Percentiles rank a stretch among this genome's conserved stretches.
Evolutionary conservation across 208 protist species (phyloP).

Genomic region (Wallacemonas sp.): DNA sequence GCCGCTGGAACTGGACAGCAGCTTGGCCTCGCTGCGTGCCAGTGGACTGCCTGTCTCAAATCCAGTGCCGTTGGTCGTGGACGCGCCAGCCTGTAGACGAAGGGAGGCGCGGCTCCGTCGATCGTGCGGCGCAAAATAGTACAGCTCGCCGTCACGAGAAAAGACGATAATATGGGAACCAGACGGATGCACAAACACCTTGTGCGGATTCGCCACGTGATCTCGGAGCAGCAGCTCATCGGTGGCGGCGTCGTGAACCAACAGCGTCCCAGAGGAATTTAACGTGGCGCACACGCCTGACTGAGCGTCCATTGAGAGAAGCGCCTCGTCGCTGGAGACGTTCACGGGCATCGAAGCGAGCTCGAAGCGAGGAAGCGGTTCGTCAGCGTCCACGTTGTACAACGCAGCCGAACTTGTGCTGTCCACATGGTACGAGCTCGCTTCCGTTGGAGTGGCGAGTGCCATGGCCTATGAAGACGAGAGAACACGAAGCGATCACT

Average conservation of each 20-base stretch:
- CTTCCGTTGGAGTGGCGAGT: neutral
- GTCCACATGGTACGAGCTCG: neutral
- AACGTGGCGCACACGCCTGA: slow-evolving; percentile 53
- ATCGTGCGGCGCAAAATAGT: slow-evolving; percentile 39
- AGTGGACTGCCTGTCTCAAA: no score
- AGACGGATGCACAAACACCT: slow-evolving; percentile 68
- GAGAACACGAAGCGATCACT: neutral
- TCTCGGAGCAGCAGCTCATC: slow-evolving; percentile 31
- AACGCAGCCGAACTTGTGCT: neutral
- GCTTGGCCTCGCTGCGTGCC: no score
- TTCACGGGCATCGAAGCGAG: slow-evolving; percentile 26
- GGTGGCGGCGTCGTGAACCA: slow-evolving; percentile 41
- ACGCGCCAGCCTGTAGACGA: slow-evolving; percentile 18
- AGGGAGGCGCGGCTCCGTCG: slow-evolving; percentile 22
- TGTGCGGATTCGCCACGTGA: slow-evolving; percentile 54
- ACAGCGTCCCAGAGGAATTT: slow-evolving; percentile 33
- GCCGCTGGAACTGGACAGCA: no score
- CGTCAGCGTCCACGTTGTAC: slow-evolving; percentile 6
- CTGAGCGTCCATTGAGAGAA: slow-evolving; percentile 64
- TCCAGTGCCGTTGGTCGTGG: neutral
- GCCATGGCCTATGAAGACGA: neutral
- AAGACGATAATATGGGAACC: slow-evolving; percentile 46
- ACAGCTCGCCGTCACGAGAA: slow-evolving; percentile 56
- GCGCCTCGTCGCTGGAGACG: slow-evolving; percentile 17
- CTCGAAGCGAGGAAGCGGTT: slow-evolving; percentile 29